Evolutionary conservation across 2,329 filamentous ascomycete genomes (phyloP).

Genomic region (Neofusicoccum kwambonambiense): DNA sequence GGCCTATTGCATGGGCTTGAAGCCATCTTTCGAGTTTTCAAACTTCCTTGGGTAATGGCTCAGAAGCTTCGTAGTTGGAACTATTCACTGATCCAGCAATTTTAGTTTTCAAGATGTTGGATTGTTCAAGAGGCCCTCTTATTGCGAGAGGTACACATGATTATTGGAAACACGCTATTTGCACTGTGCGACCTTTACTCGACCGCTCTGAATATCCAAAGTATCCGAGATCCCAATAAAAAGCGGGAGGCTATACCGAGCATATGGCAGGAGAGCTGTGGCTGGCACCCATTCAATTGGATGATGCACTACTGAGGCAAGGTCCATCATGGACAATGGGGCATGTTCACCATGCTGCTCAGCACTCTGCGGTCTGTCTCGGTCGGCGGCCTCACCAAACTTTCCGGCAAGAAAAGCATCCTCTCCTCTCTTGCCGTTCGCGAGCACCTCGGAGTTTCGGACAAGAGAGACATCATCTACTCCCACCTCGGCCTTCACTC

Average conservation of each 20-base stretch:
- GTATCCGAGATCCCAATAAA: background rate
- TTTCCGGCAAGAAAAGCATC: background rate
- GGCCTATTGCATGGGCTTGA: no score
- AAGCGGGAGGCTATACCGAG: background rate
- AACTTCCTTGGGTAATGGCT: no score
- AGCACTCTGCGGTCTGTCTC: background rate
- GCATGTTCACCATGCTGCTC: background rate
- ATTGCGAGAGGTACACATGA: background rate
- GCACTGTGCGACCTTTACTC: background rate
- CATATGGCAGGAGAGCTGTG: background rate
- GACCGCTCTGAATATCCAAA: background rate
- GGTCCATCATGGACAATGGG: background rate
- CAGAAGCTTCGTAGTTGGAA: no score
- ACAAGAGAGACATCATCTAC: background rate
- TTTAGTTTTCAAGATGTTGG: background rate
- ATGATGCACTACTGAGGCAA: background rate
- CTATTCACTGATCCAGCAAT: background rate
- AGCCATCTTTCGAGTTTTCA: no score
- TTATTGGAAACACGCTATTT: background rate
- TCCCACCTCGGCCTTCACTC: background rate
- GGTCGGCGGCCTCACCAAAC: background rate
- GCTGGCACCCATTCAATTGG: background rate
- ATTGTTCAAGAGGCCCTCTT: background rate
- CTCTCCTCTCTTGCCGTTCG: background rate
- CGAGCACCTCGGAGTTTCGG: background rate